Evolutionary conservation across 2,329 filamentous ascomycete species (phyloP), one percentile per base, ranked within the genome.

Genomic region (Monilinia vaccinii-corymbosi): DNA sequence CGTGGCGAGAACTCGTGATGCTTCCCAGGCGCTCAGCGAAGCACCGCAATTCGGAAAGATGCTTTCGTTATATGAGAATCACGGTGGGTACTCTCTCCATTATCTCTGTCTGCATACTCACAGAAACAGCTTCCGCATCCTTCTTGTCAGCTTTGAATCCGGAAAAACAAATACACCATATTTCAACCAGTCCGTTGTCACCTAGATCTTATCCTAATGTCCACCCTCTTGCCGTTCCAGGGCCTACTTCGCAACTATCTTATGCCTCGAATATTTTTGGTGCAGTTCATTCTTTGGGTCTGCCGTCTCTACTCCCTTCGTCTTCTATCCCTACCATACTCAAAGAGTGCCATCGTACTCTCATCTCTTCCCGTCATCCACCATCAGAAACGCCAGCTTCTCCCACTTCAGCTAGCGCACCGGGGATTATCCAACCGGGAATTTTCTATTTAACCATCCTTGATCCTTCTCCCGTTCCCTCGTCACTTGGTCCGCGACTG

Each of bases 401-500:
- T 1, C 23, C 49, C 14, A 28, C 42, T 9, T 28, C 50, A 9
- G 40, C 42, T 25, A 45, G 42, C 14, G 28, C 42, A 44, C 25
- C 38, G 18, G 48, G 10, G 28, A n/a, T 18, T 10, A 32, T 21
- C 34, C 23, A 34, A 42, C n/a, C 45, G 0, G 84, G 85, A 1
- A 74, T 76, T 23, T 70, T 88, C 14, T 79, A 85, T 61, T 71
- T 89, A 18, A 79, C 80, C 0, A 72, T 88, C 21, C 81, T 88
- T 63, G 83, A 89, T 60, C 83, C 86, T 0, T 73, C 80, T 9
- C 86, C 86, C 0, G 74, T 79, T 0, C 73, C 79, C 4, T 72
- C 75, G 1, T 83, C 79, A 0, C 74, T 83, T 28, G 86, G 86
- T 0, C 82, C 81, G 0, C 73, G 74, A 1, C 73, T 89, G 68